Percentiles rank a stretch among this genome's conserved stretches.
Evolutionary conservation across 352 stramenopile species (phyloP).

Genomic region (Phytophthora rubi): DNA sequence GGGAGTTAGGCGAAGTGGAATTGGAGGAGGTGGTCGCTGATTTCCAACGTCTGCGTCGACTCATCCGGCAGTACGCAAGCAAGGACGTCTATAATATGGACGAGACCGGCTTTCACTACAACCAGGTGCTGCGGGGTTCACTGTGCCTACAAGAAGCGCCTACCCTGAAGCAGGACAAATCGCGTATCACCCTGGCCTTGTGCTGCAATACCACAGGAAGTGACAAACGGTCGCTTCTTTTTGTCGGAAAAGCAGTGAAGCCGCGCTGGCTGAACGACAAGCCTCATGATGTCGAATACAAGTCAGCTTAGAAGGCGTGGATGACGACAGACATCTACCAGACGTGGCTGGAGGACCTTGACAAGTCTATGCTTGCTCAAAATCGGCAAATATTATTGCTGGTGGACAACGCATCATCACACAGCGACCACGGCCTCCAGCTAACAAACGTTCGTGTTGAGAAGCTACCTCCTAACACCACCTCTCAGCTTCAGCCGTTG

Average conservation of each 20-base stretch:
- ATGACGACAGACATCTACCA: constrained; percentile 8
- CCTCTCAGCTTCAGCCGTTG: constrained; percentile 8
- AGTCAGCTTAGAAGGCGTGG: constrained; percentile 8
- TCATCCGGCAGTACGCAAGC: not conserved
- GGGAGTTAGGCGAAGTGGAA: not conserved
- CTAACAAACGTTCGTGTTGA: constrained; percentile 13
- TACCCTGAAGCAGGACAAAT: constrained; percentile 4
- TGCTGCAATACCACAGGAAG: constrained; percentile 9
- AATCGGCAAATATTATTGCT: not conserved
- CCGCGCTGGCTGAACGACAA: not conserved
- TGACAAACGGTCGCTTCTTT: constrained; percentile 7
- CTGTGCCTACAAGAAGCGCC: not conserved
- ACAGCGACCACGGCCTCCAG: not conserved
- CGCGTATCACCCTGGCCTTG: not conserved
- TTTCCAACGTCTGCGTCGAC: not conserved
- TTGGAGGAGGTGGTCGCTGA: not conserved
- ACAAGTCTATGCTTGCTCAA: constrained; percentile 2
- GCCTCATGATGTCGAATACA: constrained; percentile 3
- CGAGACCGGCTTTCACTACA: not conserved
- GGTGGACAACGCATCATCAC: constrained; percentile 12
- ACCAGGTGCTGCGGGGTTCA: not conserved
- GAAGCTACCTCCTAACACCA: constrained; percentile 13
- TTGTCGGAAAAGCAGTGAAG: constrained; percentile 7
- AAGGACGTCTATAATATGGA: constrained; percentile 6
- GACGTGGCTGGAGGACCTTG: constrained; percentile 11